Evolutionary conservation across 108 stramenopile genomes (phyloP).

Genomic region (Cyclotella baltica): DNA sequence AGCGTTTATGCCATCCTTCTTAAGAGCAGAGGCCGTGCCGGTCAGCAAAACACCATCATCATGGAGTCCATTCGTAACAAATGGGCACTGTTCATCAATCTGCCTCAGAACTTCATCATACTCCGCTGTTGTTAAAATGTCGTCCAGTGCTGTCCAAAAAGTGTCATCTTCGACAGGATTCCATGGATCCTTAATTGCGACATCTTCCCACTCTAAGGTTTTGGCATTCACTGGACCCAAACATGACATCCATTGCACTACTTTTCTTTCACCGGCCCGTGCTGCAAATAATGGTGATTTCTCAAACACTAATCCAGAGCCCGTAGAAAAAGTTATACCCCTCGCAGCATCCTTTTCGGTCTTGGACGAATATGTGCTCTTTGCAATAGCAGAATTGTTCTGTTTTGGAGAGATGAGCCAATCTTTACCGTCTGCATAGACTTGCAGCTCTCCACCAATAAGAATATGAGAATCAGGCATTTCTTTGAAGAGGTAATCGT

Average conservation of each 20-base stretch:
- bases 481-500: neutral
- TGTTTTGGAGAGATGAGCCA: neutral
- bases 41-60: neutral
- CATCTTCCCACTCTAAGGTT: conserved; percentile 3
- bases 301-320: conserved; percentile 2
- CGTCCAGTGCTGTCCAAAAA: neutral
- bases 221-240: neutral
- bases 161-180: neutral
- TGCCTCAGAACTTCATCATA: neutral
- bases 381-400: neutral
- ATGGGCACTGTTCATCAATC: neutral
- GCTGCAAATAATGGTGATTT: neutral
- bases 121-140: neutral
- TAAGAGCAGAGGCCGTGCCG: neutral
- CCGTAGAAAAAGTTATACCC: neutral
- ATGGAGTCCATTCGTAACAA: neutral
- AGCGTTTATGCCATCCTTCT: too few species aligned
- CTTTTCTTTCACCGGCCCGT: neutral
- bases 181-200: conserved; percentile 1
- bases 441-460: neutral
- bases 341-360: neutral
- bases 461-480: neutral
- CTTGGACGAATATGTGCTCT: conserved; percentile 11
- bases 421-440: conserved; percentile 13
- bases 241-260: neutral